A percentile compares a stretch with the other conserved stretches of the same genome.
These are phyloP conservation scores for Phytophthora syringae DNA, from an alignment of 352 stramenopile species.

Conservation along the genomic window DNA sequence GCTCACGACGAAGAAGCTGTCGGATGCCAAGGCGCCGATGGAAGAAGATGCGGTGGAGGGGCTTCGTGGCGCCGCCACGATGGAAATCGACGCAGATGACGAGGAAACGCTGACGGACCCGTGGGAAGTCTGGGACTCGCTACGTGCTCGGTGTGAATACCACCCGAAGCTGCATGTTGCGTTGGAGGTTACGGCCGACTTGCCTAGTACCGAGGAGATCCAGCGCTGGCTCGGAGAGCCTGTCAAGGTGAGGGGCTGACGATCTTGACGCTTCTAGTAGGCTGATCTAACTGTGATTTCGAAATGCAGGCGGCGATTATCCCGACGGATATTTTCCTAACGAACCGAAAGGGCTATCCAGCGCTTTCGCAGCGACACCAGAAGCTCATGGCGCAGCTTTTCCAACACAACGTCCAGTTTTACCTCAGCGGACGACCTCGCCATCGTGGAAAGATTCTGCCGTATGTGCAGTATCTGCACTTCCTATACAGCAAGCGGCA, in stretches of 20 bases:
- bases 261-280: background rate
- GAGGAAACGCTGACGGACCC: constrained; percentile 48
- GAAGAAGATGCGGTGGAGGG: constrained; percentile 21
- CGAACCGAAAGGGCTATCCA: constrained; percentile 96
- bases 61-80: constrained; percentile 25
- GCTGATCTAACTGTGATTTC: constrained; percentile 1
- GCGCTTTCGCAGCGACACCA: constrained; percentile 95
- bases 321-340: constrained; percentile 93
- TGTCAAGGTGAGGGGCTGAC: constrained; percentile 53
- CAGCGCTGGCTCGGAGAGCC: constrained; percentile 89
- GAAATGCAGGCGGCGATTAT: constrained; percentile 83
- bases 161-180: constrained; percentile 82
- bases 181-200: constrained; percentile 87
- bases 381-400: constrained; percentile 71
- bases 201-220: constrained; percentile 70
- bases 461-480: constrained; percentile 95
- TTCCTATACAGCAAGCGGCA: constrained; percentile 86
- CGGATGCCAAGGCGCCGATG: constrained; percentile 23
- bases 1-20: constrained; percentile 45
- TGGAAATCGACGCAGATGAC: constrained; percentile 35
- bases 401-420: constrained; percentile 87
- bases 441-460: constrained; percentile 74
- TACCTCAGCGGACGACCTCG: constrained; percentile 82
- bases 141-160: constrained; percentile 88
- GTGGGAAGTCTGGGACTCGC: constrained; percentile 80